Base-by-base conservation (phyloP, 768 basidiomycete species). In the Piloderma croceum region DNA sequence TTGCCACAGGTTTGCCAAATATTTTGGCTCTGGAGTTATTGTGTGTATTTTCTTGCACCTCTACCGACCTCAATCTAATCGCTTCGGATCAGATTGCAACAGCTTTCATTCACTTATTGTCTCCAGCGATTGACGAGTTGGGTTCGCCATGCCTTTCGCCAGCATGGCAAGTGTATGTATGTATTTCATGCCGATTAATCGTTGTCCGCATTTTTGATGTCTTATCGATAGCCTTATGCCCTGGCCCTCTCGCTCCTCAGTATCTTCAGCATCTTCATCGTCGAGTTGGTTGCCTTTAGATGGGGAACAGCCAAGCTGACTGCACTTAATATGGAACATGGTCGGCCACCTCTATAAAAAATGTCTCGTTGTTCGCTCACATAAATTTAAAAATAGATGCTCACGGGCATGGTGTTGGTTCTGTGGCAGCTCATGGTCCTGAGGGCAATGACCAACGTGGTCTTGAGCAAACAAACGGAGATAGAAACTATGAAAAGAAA, bases 11-110 rank as follows among this genome's bases (percentile, higher is more conserved):
- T 88, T 91, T 57, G 82, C 86, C 23, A 91, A 90, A 61, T 90
- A 83, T 59, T 92, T 93, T 61, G 90, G 90, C 20, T 90, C 87
- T 11, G 90, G 90, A 19, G 85, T 90, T 36, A 89, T 90, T 50
- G 85, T 87, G 43, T 51, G 81, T 66, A 12, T 27, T 29, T 11
- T 37, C 34, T 32, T 18, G 17, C 24, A 17, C 10, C 19, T 18
- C 15, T 35, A 15, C 12, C 13, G 33, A 34, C 23, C 24, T 34
- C 22, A 38, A 36, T 15, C 35, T 45, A 7, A 46, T 31, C 38
- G 18, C 13, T 21, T 43, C 31, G 39, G 34, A 40, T 20, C 48
- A 89, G 86, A 83, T 96, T 43, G 90, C 90, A 1, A 94, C 91
- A 7, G 83, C 87, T 3, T 94, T 89, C 58, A 87, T 90, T 24